Evolutionary conservation across 176 grass and related monocot species (phyloP), one percentile per base, ranked within the genome.

Genomic region (Tillandsia fasciculata): DNA sequence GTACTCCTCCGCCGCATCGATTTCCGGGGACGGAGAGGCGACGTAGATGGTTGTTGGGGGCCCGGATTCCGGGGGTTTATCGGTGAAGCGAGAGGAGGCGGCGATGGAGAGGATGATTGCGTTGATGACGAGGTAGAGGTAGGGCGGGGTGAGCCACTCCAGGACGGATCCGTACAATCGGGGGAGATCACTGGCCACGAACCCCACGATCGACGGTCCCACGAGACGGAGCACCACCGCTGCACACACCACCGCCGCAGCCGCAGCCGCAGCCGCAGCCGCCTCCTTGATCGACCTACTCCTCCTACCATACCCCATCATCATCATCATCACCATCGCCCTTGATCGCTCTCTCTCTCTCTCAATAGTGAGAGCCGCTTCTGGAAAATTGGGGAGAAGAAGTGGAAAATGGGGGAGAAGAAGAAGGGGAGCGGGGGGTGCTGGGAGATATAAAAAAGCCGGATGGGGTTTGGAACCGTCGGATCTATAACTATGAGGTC

Each of bases 61-160:
- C 70, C 26, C 28, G 12, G 24, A 50, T 69, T 72, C 65, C 71
- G 51, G 0, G 53, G 56, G 17, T 2, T 61, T 86, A 20, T 14
- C 22, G 56, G 9, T 15, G 85, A 91, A 99, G 29, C 80, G 75
- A 3, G 95, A 94, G 0, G 87, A 91, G 1, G 90, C 95, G 28
- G 85, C 95, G 77, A 99, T 99, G 70, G 90, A 99, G 72, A 99
- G 68, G 63, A 99, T 99, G 77, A 99, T 94, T 42, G 78, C 90
- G 77, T 99, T 99, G 82, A 99, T 94, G 85, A 94, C 72, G 70
- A 99, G 63, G 70, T 94, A 94, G 4, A 99, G 80, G 67, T 94
- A 99, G 2, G 95, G 95, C 63, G 95, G 95, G 50, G 87, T 90
- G 49, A 99, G 72, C 87, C 95, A 99, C 0, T 74, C 66, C 0